Evolutionary conservation across 192 early-diverging fungal genomes (phyloP), one percentile per base, ranked within the genome.

Genomic region (Linnemannia schmuckeri): DNA sequence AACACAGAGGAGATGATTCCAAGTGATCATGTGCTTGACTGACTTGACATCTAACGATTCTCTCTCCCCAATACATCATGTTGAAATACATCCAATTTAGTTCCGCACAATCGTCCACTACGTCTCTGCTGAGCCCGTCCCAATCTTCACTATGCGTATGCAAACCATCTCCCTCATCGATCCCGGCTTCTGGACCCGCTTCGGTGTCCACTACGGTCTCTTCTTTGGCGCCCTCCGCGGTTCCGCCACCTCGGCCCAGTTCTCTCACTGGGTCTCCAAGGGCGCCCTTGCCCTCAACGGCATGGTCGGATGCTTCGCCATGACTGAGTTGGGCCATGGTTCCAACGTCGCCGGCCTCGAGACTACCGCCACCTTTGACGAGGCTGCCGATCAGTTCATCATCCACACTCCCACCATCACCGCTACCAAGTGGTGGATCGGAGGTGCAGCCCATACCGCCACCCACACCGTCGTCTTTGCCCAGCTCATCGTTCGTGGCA

Each of bases 371-470:
- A 98, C 97, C 6, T 95, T 94, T 83, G 96, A 97, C 85, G 93
- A 93, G 76, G 88, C 91, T 22, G 90, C 96, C 0, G 95, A 97
- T 79, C 96, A 98, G 87, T 98, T 97, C 82, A 85, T 96, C 70
- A 95, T 98, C 74, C 95, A 96, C 77, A 94, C 95, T 57, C 95
- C 95, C 17, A 93, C 93, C 12, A 79, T 96, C 27, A 94, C 94
- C 15, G 94, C 96, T 41, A 98, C 97, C 61, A 97, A 98, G 89
- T 98, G 97, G 97, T 98, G 97, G 97, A 98, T 98, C 87, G 97
- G 97, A 80, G 96, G 96, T 74, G 97, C 97, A 22, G 97, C 96
- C n/a, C 96, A 97, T 81, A 95, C 95, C 15, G 96, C 96, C 49
- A 97, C 96, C 3, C 95, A 96, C 88, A 90, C 93, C 49, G 91